Evolutionary conservation across 2,329 filamentous ascomycete species (phyloP).

Genomic region (Myriosclerotinia duriaeana): DNA sequence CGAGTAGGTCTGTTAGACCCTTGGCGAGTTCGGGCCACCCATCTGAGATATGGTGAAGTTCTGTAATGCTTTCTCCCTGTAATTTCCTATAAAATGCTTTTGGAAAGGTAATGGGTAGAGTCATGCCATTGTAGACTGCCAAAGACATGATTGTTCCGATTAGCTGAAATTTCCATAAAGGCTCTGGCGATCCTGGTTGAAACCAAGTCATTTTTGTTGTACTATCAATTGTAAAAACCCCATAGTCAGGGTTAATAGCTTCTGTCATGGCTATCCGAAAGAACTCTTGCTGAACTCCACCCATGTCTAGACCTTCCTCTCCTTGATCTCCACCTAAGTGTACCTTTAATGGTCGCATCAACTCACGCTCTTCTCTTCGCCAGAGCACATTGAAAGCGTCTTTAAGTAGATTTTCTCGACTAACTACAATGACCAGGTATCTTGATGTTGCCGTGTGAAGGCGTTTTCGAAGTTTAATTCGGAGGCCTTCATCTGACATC

Average conservation of each 20-base stretch:
- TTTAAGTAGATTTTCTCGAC: conserved; percentile 64
- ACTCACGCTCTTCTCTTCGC: conserved; percentile 77
- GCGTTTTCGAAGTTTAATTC: conserved; percentile 60
- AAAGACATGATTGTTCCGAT: conserved; percentile 85
- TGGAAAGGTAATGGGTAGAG: conserved; percentile 86
- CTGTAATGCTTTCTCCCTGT: conserved; percentile 65
- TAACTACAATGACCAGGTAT: conserved; percentile 68
- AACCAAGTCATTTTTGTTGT: conserved; percentile 85
- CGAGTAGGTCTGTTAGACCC: conserved; percentile 69
- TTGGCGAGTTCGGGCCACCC: conserved; percentile 82
- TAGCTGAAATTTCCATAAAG: conserved; percentile 86
- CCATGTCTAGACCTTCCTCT: conserved; percentile 89
- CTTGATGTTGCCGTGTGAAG: conserved; percentile 66
- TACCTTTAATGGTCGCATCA: conserved; percentile 84
- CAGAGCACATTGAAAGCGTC: conserved; percentile 87
- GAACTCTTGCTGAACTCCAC: conserved; percentile 95
- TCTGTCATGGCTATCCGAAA: conserved; percentile 82
- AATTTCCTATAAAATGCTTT: conserved; percentile 80
- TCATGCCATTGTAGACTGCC: conserved; percentile 90
- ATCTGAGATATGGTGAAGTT: conserved; percentile 75
- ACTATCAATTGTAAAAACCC: conserved; percentile 75
- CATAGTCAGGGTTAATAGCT: conserved; percentile 74
- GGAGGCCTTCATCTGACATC: conserved; percentile 57
- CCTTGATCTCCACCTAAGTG: conserved; percentile 78
- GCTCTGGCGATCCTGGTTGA: conserved; percentile 75